Conservation (phyloP, 2,329 filamentous ascomycete genomes). For the Diaporthe caulivora region DNA sequence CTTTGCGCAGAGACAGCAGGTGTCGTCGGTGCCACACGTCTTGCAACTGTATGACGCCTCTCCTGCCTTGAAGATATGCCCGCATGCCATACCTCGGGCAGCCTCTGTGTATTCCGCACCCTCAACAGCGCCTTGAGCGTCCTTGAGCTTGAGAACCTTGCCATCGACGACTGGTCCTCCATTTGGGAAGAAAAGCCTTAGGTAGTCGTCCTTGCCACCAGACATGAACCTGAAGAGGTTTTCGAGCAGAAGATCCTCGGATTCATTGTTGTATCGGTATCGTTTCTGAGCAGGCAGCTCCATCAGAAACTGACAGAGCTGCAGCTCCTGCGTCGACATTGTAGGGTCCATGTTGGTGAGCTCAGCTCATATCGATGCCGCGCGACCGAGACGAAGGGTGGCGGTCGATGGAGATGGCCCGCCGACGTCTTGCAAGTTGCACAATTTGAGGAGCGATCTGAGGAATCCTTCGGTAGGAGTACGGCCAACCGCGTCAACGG, state of each 20-base stretch:
- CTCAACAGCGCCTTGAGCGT: constrained; percentile 91
- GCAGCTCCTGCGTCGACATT: constrained; percentile 79
- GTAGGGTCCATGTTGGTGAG: constrained; percentile 60
- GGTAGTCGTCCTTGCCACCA: constrained; percentile 78
- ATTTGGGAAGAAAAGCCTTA: constrained; percentile 85
- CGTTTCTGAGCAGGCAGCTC: constrained; percentile 79
- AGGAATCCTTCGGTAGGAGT: not conserved
- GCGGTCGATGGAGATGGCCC: not conserved
- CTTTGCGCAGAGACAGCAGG: constrained; percentile 91
- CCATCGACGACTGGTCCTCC: constrained; percentile 72
- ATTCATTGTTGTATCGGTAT: constrained; percentile 81
- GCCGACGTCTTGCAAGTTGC: not conserved
- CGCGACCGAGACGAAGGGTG: not conserved
- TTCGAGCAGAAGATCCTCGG: constrained; percentile 78
- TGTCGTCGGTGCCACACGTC: constrained; percentile 94
- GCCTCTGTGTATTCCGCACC: constrained; percentile 95
- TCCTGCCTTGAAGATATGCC: constrained; percentile 95
- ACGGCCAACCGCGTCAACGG: not conserved
- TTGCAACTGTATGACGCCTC: constrained; percentile 96
- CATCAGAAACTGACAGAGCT: constrained; percentile 86
- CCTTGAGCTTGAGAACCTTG: constrained; percentile 77
- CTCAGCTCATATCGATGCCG: constrained; percentile 36
- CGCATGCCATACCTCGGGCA: constrained; percentile 92
- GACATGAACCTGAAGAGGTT: constrained; percentile 91
- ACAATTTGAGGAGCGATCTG: not conserved